phyloP scores from a whole-genome alignment of 257 asterid species.

The Gynochthodes officinalis region DNA sequence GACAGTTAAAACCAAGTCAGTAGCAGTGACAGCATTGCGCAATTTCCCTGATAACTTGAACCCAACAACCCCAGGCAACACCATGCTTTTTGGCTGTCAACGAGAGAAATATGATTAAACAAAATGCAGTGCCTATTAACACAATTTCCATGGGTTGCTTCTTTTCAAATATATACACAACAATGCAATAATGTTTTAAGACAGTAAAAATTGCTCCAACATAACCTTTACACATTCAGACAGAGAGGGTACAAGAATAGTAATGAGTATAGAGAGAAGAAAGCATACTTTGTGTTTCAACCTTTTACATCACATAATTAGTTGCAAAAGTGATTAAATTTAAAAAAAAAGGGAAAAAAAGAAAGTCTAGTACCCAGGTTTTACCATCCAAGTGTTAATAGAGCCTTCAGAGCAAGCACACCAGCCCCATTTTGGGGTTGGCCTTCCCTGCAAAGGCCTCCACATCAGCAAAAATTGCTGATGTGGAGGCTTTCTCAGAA shows the following conservation, averaged over 20 bases:
- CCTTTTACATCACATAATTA: too few relatives aligned
- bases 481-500: too few relatives aligned
- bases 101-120: not conserved
- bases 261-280: not conserved
- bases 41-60: slow-evolving; percentile 76
- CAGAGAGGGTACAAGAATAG: too few relatives aligned
- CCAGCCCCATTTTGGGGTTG: too few relatives aligned
- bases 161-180: not conserved
- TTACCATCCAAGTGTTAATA: not conserved
- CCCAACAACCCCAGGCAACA: slow-evolving; percentile 92
- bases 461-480: too few relatives aligned
- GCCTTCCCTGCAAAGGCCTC: too few relatives aligned
- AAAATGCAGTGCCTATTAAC: not conserved
- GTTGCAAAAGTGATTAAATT: not conserved
- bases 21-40: slow-evolving; percentile 81
- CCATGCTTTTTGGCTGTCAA: slow-evolving; percentile 92
- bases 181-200: not conserved
- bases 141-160: not conserved
- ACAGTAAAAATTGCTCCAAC: not conserved
- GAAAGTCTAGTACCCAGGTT: not conserved
- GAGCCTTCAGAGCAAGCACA: not conserved
- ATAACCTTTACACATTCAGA: not conserved
- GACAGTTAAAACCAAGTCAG: slow-evolving; percentile 90
- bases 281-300: too few relatives aligned
- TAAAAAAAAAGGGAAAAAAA: not conserved